Evolutionary conservation across 1,139 yeast species (phyloP).

Genomic region (Yamadazyma membranifaciens): DNA sequence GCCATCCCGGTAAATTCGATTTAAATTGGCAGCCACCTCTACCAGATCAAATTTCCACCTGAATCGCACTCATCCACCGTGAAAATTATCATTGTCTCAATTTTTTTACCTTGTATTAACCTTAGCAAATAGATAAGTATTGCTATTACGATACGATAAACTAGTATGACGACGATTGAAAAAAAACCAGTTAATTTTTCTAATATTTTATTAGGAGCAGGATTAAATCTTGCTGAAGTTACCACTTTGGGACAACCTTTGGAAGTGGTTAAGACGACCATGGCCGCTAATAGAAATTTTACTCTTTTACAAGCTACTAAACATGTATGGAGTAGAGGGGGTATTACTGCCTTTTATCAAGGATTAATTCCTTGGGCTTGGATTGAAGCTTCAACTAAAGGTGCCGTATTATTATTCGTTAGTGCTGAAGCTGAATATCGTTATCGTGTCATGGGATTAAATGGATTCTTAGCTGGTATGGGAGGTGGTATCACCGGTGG

Average conservation of each 20-base stretch:
- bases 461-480: conserved; percentile 81
- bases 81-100: too few relatives aligned
- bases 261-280: conserved; percentile 93
- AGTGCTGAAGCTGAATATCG: conserved; percentile 89
- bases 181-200: conserved; percentile 88
- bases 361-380: conserved; percentile 99
- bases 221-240: conserved; percentile 86
- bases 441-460: conserved; percentile 61
- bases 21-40: too few relatives aligned
- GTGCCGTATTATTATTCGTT: conserved; percentile 93
- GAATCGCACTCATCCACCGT: too few relatives aligned
- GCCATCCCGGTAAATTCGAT: too few relatives aligned
- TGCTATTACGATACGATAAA: too few relatives aligned
- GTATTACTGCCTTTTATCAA: conserved; percentile 86
- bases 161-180: conserved; percentile 31
- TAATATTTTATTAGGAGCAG: conserved; percentile 91
- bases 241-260: conserved; percentile 95
- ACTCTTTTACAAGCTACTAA: conserved; percentile 65
- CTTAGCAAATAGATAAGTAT: too few relatives aligned
- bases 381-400: conserved; percentile 99
- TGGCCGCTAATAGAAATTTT: conserved; percentile 91
- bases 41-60: too few relatives aligned
- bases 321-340: conserved; percentile 92
- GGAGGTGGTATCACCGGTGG: conserved; percentile 97
- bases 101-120: too few relatives aligned